A percentile compares a stretch with the other conserved stretches of the same genome.
phyloP scores from a whole-genome alignment of 2,329 filamentous ascomycete genomes.

The Curvularia sp. region DNA sequence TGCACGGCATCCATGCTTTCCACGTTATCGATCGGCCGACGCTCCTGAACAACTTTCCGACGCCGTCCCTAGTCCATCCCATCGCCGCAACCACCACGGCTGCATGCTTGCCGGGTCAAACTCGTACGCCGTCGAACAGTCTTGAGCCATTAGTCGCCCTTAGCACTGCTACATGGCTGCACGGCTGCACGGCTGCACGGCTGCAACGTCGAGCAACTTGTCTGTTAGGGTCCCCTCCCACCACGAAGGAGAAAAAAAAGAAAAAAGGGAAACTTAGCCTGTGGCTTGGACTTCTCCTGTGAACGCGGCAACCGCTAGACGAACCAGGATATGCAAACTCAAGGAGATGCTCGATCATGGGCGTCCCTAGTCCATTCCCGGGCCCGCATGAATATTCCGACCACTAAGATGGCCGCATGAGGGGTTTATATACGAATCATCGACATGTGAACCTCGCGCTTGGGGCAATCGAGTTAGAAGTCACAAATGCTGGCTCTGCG shows the following conservation, averaged over 20 bases:
- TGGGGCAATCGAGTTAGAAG: conserved; percentile 2
- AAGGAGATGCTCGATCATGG: not conserved
- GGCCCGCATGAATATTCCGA: not conserved
- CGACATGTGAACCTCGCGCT: not conserved
- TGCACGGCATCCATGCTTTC: not conserved
- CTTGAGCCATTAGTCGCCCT: not conserved
- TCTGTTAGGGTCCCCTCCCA: not conserved
- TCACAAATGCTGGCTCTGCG: not conserved
- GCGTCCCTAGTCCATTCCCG: not conserved
- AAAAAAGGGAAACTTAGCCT: not conserved
- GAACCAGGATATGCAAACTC: conserved; percentile 4
- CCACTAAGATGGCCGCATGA: conserved; percentile 3
- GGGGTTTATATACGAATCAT: not conserved
- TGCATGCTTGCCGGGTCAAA: not conserved
- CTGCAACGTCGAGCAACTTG: not conserved
- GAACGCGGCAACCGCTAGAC: not conserved
- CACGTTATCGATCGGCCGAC: conserved; percentile 3
- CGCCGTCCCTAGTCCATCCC: conserved; percentile 1
- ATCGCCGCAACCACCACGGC: conserved; percentile 8
- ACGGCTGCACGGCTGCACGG: too few species aligned
- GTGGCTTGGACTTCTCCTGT: not conserved
- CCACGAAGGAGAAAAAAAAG: not conserved
- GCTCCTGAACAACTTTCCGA: not conserved
- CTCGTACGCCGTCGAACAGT: not conserved
- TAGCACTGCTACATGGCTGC: too few species aligned